Base-by-base conservation (phyloP, 169 alveolate genomes). In the Cryptosporidium baileyi region DNA sequence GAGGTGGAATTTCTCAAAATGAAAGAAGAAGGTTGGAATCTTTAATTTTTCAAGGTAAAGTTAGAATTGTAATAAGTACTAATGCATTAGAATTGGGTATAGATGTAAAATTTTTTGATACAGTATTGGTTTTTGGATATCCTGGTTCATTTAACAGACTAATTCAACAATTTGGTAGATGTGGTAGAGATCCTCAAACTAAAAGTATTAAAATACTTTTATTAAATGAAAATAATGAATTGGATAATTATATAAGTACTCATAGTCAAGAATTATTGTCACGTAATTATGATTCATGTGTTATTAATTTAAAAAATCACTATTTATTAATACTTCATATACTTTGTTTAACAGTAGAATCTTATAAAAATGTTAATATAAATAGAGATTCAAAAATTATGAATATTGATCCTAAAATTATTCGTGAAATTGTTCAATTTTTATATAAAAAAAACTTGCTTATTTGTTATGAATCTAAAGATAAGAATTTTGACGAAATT, bases 81-180 rank as follows among this genome's bases (percentile, higher is more conserved):
- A 52, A 40, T 17, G 92, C 92, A 15, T 61, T 89, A 30, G 92
- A 89, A 32, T 85, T 89, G 15, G 92, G 92, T 19, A 89, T 89
- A 28, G 92, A 89, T 60, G 67, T 89, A 3, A 81, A 81, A 38
- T 57, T 36, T 13, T 57, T 89, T 49, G 93, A 89, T 60, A 36
- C 49, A 15, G 89, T 61, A 30, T 63, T 89, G 15, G 61, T 61
- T 28, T 51, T 80, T 63, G 92, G 92, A 40, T 89, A 52, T 52
- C 92, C 92, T 26, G 92, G 93, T 3, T 89, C 92, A 2, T 40
- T 80, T 28, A 61, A 60, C 45, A 62, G 89, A n/a, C 26, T 89
- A 11, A 47, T 44, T 17, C 92, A 89, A 61, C 92, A 89, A 19
- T 80, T 89, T 54, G 92, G 92, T 19, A 49, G 92, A 13, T 74